A percentile compares a stretch with the other conserved stretches of the same genome.
Conservation (phyloP, 1,139 yeast genomes). For the Debaryomycetaceae sp. region DNA sequence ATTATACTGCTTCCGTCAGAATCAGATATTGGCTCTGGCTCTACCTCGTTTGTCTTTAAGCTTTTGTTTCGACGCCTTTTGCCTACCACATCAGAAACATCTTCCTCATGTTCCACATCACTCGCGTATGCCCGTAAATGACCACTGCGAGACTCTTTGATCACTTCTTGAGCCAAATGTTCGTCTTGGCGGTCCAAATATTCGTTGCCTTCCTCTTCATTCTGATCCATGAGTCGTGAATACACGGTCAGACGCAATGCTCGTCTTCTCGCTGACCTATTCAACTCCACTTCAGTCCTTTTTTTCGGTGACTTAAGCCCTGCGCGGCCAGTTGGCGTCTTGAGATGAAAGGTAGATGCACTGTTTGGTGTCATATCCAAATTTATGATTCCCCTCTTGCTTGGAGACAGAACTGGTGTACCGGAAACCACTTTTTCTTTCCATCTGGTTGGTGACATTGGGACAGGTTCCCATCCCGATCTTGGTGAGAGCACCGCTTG, state of each 20-base stretch:
- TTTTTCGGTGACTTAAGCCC: slow-evolving; percentile 45
- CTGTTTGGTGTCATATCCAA: slow-evolving; percentile 8
- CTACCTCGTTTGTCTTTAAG: not conserved
- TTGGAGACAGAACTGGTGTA: slow-evolving; percentile 13
- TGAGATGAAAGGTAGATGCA: slow-evolving; percentile 21
- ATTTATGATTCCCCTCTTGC: slow-evolving; percentile 19
- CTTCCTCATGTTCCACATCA: slow-evolving; percentile 32
- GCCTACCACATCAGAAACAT: slow-evolving; percentile 10
- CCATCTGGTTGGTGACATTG: not conserved
- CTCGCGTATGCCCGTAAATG: slow-evolving; percentile 20
- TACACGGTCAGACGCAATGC: slow-evolving; percentile 36
- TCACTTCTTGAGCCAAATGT: slow-evolving; percentile 43
- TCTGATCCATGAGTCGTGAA: slow-evolving; percentile 32
- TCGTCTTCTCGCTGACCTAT: slow-evolving; percentile 48
- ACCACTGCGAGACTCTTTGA: slow-evolving; percentile 20
- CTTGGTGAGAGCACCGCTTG: not conserved
- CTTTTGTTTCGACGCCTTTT: slow-evolving; percentile 1
- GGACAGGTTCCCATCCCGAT: not conserved
- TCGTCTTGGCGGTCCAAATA: slow-evolving; percentile 33
- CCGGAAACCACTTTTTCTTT: not conserved
- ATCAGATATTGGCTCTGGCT: not conserved
- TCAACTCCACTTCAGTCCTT: slow-evolving; percentile 37
- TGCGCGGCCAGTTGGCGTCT: slow-evolving; percentile 43
- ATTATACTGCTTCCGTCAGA: not conserved
- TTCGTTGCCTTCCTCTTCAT: slow-evolving; percentile 27